phyloP scores from a whole-genome alignment of 352 stramenopile genomes.

The Phytophthora pseudosyringae region DNA sequence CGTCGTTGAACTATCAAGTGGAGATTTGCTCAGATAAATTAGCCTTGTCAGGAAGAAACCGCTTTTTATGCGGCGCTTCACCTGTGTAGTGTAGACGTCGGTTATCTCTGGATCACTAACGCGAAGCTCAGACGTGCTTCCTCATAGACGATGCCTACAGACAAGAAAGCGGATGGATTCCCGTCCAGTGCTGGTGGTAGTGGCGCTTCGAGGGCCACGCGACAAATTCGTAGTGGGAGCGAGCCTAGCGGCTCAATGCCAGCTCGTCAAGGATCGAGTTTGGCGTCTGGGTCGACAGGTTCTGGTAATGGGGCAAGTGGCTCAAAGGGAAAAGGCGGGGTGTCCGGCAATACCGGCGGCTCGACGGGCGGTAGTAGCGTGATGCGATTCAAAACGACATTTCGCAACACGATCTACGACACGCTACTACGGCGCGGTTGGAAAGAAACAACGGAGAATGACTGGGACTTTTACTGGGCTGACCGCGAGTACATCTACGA shows the following conservation, averaged over 20 bases:
- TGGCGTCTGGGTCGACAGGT: constrained; percentile 13
- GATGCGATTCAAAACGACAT: constrained; percentile 87
- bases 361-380: constrained; percentile 10
- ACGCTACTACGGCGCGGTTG: constrained; percentile 88
- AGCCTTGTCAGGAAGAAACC: constrained; percentile 10
- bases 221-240: constrained; percentile 49
- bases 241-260: constrained; percentile 30
- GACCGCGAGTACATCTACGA: constrained; percentile 93
- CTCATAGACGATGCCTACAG: constrained; percentile 14
- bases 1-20: neutral
- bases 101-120: neutral
- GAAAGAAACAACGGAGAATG: constrained; percentile 90
- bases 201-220: constrained; percentile 21
- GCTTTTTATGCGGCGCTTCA: constrained; percentile 10
- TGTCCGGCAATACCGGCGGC: constrained; percentile 14
- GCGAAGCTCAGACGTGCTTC: neutral
- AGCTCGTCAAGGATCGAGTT: constrained; percentile 19
- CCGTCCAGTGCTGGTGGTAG: constrained; percentile 38
- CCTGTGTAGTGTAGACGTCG: neutral
- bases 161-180: constrained; percentile 38
- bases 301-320: constrained; percentile 11
- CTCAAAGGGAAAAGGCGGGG: constrained; percentile 21
- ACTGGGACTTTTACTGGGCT: constrained; percentile 92
- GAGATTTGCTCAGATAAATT: neutral
- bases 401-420: constrained; percentile 94